Percentiles rank a stretch among this genome's conserved stretches.
These are phyloP conservation scores for Trypanosoma caninum DNA, from an alignment of 208 protist species.

Conservation along the genomic window DNA sequence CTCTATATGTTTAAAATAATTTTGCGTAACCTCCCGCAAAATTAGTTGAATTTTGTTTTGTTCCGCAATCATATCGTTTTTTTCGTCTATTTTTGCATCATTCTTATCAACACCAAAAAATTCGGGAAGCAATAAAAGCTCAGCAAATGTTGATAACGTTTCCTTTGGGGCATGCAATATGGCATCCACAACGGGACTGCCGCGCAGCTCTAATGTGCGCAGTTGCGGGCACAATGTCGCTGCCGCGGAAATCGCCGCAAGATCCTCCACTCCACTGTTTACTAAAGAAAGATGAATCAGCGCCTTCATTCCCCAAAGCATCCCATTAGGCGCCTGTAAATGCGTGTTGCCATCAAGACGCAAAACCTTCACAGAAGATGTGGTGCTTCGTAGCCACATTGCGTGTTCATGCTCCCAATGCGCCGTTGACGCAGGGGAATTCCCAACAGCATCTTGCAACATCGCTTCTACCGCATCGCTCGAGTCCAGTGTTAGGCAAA, in stretches of 20 bases:
- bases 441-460: constrained; percentile 22
- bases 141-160: constrained; percentile 11
- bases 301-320: constrained; percentile 34
- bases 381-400: constrained; percentile 7
- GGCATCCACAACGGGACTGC: constrained; percentile 8
- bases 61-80: background rate
- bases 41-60: background rate
- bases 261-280: constrained; percentile 10
- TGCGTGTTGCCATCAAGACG: constrained; percentile 46
- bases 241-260: constrained; percentile 18
- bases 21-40: constrained; percentile 16
- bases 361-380: constrained; percentile 20
- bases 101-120: background rate
- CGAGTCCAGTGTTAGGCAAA: constrained; percentile 40
- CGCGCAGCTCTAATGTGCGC: constrained; percentile 9
- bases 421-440: background rate
- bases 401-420: background rate
- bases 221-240: constrained; percentile 24
- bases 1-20: constrained; percentile 19
- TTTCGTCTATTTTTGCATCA: background rate
- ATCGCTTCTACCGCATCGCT: constrained; percentile 49
- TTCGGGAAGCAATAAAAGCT: constrained; percentile 20
- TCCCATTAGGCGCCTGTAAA: constrained; percentile 39
- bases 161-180: constrained; percentile 12
- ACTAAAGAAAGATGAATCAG: constrained; percentile 18